phyloP scores from a whole-genome alignment of 352 stramenopile species.

The Pythium scleroteichum region DNA sequence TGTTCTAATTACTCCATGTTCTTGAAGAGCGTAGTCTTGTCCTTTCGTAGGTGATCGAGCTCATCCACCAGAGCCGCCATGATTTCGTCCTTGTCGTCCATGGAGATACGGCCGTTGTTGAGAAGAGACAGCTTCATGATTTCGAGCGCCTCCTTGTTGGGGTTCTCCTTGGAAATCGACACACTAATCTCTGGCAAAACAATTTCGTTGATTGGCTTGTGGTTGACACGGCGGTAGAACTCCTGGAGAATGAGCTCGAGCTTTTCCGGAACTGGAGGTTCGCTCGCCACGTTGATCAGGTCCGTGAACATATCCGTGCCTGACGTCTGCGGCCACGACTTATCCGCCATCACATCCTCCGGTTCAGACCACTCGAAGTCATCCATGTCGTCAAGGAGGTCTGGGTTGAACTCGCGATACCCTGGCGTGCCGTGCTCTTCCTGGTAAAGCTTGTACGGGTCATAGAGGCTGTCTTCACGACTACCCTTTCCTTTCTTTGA shows the following conservation, averaged over 20 bases:
- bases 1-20: conserved; percentile 48
- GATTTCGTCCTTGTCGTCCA: conserved; percentile 91
- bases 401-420: conserved; percentile 83
- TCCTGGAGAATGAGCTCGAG: conserved; percentile 68
- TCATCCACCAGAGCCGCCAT: conserved; percentile 80
- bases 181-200: conserved; percentile 77
- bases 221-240: conserved; percentile 72
- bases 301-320: conserved; percentile 80
- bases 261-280: conserved; percentile 58
- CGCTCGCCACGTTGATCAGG: conserved; percentile 74
- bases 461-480: conserved; percentile 53
- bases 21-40: conserved; percentile 87
- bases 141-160: conserved; percentile 79
- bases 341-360: conserved; percentile 86
- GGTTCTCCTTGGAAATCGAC: conserved; percentile 58
- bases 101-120: conserved; percentile 86
- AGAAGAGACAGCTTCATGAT: conserved; percentile 90
- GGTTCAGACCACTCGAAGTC: conserved; percentile 75
- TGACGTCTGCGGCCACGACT: conserved; percentile 82
- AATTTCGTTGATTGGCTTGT: conserved; percentile 73
- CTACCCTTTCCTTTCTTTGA: conserved; percentile 17
- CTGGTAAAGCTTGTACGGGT: conserved; percentile 85
- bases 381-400: conserved; percentile 53
- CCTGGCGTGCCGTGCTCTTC: conserved; percentile 63
- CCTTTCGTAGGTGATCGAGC: conserved; percentile 76